Evolutionary conservation across 2,329 filamentous ascomycete species (phyloP), one percentile per base, ranked within the genome.

Genomic region (Fusarium pininemorale): DNA sequence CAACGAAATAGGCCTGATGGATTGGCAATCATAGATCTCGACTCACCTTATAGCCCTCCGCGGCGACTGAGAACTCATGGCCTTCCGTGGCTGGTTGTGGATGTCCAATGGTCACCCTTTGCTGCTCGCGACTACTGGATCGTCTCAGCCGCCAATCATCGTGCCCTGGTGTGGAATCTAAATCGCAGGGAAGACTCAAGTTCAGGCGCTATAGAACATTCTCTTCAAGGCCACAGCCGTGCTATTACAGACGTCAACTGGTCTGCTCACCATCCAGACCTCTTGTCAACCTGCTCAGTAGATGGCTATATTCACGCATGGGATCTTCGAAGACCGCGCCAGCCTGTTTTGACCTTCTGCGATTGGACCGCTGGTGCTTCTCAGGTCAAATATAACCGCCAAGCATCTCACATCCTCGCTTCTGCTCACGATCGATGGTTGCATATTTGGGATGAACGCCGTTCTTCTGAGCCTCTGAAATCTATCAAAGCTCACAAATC

Each of bases 211-310:
- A 95, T 98, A 72, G 94, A 98, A 81, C 93, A 96, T 81, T 95
- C 94, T 18, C 87, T 98, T 20, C 93, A 97, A 78, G 94, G 92
- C 5, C 95, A 86, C 81, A 94, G 90, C 51, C 90, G 96, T 74
- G 95, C 95, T 71, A 98, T 98, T 76, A 98, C 95, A 13, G 95
- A 98, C 80, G 95, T 98, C 82, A 98, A 98, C 81, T 98, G 98
- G 82, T 97, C 94, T 0, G 95, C 95, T 10, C 94, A 97, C 76
- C 93, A 98, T 79, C 94, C 95, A 0, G 95, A 98, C 79, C 87
- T 95, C 48, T 89, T 98, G 22, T 94, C 95, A 15, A 98, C 96
- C 1, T 98, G 95, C 81, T 93, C 94, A 7, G 94, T 98, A 37
- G 95, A 98, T 82, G 96, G 95, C 57, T 97, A 95, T 79, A 93